phyloP scores from a whole-genome alignment of 768 basidiomycete genomes.

The Kwoniella newhampshirensis region DNA sequence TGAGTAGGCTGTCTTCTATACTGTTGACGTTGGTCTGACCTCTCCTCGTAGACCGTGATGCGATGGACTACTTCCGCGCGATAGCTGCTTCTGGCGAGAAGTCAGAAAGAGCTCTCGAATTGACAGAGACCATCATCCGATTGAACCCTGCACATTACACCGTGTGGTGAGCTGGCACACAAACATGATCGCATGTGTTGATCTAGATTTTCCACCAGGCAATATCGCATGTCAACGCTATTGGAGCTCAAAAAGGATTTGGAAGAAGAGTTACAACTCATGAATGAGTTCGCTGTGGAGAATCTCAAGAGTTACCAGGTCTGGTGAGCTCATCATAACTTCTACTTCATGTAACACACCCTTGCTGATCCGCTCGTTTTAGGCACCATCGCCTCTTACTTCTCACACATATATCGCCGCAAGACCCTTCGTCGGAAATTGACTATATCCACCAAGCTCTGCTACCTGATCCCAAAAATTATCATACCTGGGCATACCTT shows the following conservation, averaged over 20 bases:
- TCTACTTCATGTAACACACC: constrained; percentile 50
- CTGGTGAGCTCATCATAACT: no score
- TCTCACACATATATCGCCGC: constrained; percentile 50
- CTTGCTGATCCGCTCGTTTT: not conserved
- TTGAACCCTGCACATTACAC: constrained; percentile 96
- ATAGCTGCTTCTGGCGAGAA: constrained; percentile 75
- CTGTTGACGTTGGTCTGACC: not conserved
- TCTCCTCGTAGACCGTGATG: constrained; percentile 72
- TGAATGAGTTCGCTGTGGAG: constrained; percentile 80
- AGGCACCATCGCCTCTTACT: constrained; percentile 59
- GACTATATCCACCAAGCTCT: constrained; percentile 73
- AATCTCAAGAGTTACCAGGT: constrained; percentile 97
- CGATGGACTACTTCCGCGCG: constrained; percentile 87
- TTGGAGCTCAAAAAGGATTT: constrained; percentile 67
- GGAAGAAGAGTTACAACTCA: constrained; percentile 73
- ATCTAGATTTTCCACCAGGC: constrained; percentile 64
- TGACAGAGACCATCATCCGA: constrained; percentile 85
- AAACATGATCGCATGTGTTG: constrained; percentile 7
- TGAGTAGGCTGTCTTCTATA: constrained; percentile 56
- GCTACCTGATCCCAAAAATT: constrained; percentile 84
- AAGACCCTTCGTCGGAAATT: constrained; percentile 62
- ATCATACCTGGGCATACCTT: constrained; percentile 97
- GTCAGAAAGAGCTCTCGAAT: constrained; percentile 73
- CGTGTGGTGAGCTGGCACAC: constrained; percentile 83
- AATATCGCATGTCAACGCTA: constrained; percentile 88